Evolutionary conservation across 192 early-diverging fungal genomes (phyloP), one percentile per base, ranked within the genome.

Genomic region (Spizellomyces punctatus): DNA sequence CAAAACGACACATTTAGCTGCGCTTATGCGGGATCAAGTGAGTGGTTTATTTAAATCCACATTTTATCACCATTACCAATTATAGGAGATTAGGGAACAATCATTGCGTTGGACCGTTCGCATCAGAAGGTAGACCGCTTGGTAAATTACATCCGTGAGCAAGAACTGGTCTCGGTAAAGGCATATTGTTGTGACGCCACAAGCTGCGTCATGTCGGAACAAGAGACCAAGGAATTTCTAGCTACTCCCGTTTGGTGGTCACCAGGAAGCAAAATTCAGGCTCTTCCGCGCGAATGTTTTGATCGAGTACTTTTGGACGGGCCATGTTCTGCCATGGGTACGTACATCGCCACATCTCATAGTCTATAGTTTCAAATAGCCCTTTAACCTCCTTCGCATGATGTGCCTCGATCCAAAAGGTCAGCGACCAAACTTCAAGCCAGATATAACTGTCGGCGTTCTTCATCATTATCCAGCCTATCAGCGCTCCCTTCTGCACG

Each of bases 401-500:
- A 36, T 36, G 27, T 3, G 27, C 27, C 3, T 36, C 59, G 16
- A 55, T 55, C 52, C 52, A 55, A 55, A 19, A 69, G 67, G 67
- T 55, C 67, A 69, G 45, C 67, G 67, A 14, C 67, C 67, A 44
- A 61, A 62, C 17, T 69, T 69, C 58, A 10, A 12, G 10, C 57
- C 67, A 42, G 58, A 17, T 17, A 60, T 69, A 12, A 22, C 46
- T 2, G 21, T 22, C 46, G n/a, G 49, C n/a, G 52, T 67, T 17
- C 66, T 67, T 2, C 10, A 12, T 9, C 66, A 67, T 36, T 41
- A 67, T 41, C 49, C 66, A 22, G 56, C 19, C 2, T 70, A 59
- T 27, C 93, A 91, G 81, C 79, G 86, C 7, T 62, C 76, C 46
- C 80, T 98, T 4, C 76, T 96, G 43, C 76, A 81, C 43, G 94